Evolutionary conservation across 2,329 filamentous ascomycete species (phyloP), one percentile per base, ranked within the genome.

Genomic region (Fusarium sp.): DNA sequence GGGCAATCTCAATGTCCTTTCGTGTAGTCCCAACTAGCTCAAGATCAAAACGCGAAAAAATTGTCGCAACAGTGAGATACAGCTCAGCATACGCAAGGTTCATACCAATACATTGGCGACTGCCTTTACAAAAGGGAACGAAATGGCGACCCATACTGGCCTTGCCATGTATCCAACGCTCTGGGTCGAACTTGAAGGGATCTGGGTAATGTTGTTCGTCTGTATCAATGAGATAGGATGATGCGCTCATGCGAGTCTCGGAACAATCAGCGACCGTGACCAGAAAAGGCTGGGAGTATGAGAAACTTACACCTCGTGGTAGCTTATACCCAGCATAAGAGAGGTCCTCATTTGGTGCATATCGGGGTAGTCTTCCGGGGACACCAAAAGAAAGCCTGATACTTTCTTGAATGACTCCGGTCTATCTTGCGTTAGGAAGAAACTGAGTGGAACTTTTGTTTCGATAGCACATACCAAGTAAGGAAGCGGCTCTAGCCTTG

Each of bases 341-440:
- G 20, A 55, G 52, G 8, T 55, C 52, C 18, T 55, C 52, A 2
- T 40, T 55, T 38, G 52, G 52, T 13, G 52, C 52, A 28, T 46
- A 46, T 3, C 52, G 40, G 1, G 52, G 52, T 13, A 48, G 0
- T 0, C 52, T 17, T 6, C 52, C 52, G 17, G 52, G 52, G 1
- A 55, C 52, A 1, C 52, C 52, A 6, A 55, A 55, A 3, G 52
- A 55, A 15, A 55, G 40, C 4, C 52, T 36, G 31, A 55, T 55
- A 10, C 31, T 31, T 5, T 55, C 52, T 48, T 55, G 52, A 5
- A 55, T 48, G 6, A 55, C 22, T 15, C 52, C 52, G 4, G 52
- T 55, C 52, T 55, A 9, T 13, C 18, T 18, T 0, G 39, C 5
- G 3, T 54, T 13, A 54, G 51, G 15, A 36, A 2, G 4, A 36